Evolutionary conservation across 345 rosid genomes (phyloP).

Genomic region (Syzygium oleosum): DNA sequence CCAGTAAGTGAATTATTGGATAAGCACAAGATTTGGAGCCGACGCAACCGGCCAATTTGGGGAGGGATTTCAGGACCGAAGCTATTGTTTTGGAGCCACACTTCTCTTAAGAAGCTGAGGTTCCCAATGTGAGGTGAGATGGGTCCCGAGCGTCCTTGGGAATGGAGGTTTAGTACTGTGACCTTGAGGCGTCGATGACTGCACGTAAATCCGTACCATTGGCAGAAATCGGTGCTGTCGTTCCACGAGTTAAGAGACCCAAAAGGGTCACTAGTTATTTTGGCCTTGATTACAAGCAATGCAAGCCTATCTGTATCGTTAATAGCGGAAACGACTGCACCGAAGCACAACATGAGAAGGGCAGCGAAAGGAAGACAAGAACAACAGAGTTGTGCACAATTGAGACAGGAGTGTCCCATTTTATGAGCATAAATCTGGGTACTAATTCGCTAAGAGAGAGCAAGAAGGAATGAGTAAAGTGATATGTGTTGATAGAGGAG

Average conservation of each 20-base stretch:
- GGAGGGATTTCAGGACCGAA: background rate
- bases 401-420: background rate
- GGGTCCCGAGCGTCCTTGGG: background rate
- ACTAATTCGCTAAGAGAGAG: background rate
- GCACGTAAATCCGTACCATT: background rate
- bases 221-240: background rate
- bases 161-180: background rate
- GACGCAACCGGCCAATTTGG: background rate
- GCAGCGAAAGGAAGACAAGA: background rate
- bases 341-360: background rate
- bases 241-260: background rate
- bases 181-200: background rate
- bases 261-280: background rate
- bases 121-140: background rate
- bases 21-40: fast-evolving
- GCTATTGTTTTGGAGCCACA: background rate
- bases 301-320: background rate
- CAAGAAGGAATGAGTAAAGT: background rate
- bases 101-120: background rate
- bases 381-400: background rate
- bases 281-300: background rate
- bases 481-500: background rate
- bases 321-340: fast-evolving
- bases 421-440: background rate
- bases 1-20: fast-evolving